Conservation (phyloP, 192 early-diverging fungal genomes). For the Coemansia nantahalensis region DNA sequence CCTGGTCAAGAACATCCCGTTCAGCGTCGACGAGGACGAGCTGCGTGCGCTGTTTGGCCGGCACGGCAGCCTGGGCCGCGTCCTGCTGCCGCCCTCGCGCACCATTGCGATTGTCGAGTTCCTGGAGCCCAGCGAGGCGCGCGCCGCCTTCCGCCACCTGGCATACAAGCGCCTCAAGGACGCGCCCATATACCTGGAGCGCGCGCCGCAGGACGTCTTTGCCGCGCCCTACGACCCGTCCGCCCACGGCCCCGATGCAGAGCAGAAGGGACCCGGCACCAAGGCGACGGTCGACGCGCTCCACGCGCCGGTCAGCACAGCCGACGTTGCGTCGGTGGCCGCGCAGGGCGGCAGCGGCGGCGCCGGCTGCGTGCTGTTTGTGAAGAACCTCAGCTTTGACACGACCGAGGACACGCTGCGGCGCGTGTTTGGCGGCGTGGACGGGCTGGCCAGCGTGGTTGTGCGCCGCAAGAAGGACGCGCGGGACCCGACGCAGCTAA, state of each 20-base stretch:
- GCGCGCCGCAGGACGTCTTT: slow-evolving; percentile 85
- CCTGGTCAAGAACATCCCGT: slow-evolving; percentile 94
- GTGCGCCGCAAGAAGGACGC: slow-evolving; percentile 84
- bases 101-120: slow-evolving; percentile 96
- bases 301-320: slow-evolving; percentile 48
- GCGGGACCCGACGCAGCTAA: slow-evolving; percentile 70
- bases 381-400: slow-evolving; percentile 94
- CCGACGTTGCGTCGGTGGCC: slow-evolving; percentile 1
- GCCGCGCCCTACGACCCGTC: slow-evolving; percentile 51
- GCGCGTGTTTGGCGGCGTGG: slow-evolving; percentile 68
- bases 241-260: slow-evolving; percentile 36
- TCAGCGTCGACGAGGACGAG: slow-evolving; percentile 77
- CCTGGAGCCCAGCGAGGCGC: slow-evolving; percentile 84
- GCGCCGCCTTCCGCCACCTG: slow-evolving; percentile 79
- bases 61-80: slow-evolving; percentile 87
- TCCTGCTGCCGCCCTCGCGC: slow-evolving; percentile 84
- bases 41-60: slow-evolving; percentile 77
- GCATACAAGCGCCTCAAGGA: slow-evolving; percentile 93
- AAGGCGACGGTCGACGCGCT: slow-evolving; percentile 49
- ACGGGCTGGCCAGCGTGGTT: slow-evolving; percentile 77
- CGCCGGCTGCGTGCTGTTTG: slow-evolving; percentile 79
- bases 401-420: slow-evolving; percentile 79
- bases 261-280: slow-evolving; percentile 23
- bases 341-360: slow-evolving; percentile 51
- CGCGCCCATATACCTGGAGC: slow-evolving; percentile 89